Conservation (phyloP, 352 stramenopile genomes). For the Sclerospora graminicola region DNA sequence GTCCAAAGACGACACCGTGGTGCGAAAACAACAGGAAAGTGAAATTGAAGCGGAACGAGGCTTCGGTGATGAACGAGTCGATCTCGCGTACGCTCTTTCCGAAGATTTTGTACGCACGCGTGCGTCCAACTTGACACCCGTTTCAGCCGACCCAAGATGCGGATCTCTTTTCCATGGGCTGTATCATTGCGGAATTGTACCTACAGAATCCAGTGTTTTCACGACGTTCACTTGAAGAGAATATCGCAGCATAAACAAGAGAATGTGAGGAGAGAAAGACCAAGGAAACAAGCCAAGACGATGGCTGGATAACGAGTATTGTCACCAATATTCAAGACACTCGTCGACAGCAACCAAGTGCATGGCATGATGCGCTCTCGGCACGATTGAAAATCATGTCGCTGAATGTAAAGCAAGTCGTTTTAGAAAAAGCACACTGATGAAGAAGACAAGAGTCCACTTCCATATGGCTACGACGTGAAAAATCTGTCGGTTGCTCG, state of each 20-base stretch:
- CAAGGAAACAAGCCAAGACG: not conserved
- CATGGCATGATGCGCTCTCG: constrained; percentile 22
- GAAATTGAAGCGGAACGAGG: constrained; percentile 4
- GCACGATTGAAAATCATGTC: constrained; percentile 24
- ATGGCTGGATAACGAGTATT: constrained; percentile 25
- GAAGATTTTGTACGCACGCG: constrained; percentile 3
- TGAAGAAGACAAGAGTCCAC: constrained; percentile 41
- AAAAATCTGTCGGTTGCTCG: constrained; percentile 29
- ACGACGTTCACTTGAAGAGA: constrained; percentile 28
- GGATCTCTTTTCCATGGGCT: constrained; percentile 57
- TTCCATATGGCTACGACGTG: constrained; percentile 34
- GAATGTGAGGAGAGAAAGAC: constrained; percentile 1
- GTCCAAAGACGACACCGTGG: constrained; percentile 2
- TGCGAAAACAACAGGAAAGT: not conserved
- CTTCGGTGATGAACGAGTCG: constrained; percentile 31
- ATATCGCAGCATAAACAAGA: constrained; percentile 16
- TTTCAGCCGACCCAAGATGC: constrained; percentile 28
- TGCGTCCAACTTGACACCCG: constrained; percentile 9
- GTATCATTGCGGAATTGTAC: constrained; percentile 64
- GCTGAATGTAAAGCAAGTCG: constrained; percentile 39
- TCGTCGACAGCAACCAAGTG: constrained; percentile 1
- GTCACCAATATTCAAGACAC: constrained; percentile 6
- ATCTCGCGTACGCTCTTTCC: constrained; percentile 28
- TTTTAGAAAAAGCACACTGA: constrained; percentile 46
- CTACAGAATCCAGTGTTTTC: constrained; percentile 49